These are phyloP conservation scores for Stagonosporopsis tanaceti DNA, from an alignment of 2,329 filamentous ascomycete genomes.

Conservation along the genomic window DNA sequence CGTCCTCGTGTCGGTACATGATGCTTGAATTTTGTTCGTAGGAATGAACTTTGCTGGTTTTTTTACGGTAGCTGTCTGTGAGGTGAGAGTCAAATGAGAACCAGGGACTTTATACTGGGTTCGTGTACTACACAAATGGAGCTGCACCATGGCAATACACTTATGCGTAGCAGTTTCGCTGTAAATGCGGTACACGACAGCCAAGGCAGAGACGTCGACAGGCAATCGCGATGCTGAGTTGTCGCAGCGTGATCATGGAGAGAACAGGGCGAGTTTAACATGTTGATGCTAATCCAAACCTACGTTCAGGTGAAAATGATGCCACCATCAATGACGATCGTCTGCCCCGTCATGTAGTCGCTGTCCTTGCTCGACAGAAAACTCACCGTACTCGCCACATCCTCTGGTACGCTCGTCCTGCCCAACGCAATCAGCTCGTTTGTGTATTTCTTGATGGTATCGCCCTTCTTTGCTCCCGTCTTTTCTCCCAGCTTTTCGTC, in stretches of 20 bases:
- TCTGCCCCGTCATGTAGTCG: constrained; percentile 73
- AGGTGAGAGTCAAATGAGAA: background rate
- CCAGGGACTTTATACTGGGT: background rate
- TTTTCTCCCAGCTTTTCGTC: constrained; percentile 66
- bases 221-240: too few relatives aligned
- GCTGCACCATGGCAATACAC: background rate
- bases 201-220: background rate
- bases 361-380: constrained; percentile 67
- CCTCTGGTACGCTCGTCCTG: constrained; percentile 66
- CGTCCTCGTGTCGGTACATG: background rate
- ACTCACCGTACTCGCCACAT: constrained; percentile 69
- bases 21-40: background rate
- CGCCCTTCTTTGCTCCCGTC: constrained; percentile 60
- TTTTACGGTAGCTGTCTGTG: background rate
- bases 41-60: background rate
- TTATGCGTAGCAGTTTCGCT: background rate
- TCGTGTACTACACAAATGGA: background rate
- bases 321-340: constrained; percentile 68
- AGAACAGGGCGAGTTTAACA: background rate
- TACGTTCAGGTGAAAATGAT: constrained; percentile 57
- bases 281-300: background rate
- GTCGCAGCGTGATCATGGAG: background rate
- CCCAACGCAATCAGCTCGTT: constrained; percentile 64
- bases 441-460: constrained; percentile 64
- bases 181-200: background rate